Conservation (phyloP, 371 early-diverging fungal genomes). For the Caulochytrium protostelioides region DNA sequence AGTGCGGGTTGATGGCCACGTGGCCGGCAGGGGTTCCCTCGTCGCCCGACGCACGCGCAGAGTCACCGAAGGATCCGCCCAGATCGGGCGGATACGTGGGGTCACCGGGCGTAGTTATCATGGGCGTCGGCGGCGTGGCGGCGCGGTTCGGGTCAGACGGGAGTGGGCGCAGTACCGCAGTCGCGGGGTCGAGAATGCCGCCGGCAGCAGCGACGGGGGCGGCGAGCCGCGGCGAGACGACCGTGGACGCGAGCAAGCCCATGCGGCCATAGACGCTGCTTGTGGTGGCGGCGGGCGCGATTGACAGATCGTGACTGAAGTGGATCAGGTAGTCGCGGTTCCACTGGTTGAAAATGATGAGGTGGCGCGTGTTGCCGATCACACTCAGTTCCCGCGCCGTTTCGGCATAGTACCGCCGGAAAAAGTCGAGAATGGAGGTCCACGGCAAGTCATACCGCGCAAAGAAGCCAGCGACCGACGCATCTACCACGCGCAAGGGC, state of each 20-base stretch:
- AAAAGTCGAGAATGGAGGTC: slow-evolving; percentile 7
- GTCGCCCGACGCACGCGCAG: too few relatives aligned
- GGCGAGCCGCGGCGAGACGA: not conserved
- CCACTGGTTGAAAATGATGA: slow-evolving; percentile 15
- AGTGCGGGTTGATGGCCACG: too few relatives aligned
- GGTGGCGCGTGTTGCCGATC: slow-evolving; percentile 4
- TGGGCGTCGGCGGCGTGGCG: too few relatives aligned
- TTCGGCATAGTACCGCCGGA: slow-evolving; percentile 1
- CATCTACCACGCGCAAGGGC: slow-evolving; percentile 9
- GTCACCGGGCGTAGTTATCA: too few relatives aligned
- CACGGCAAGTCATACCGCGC: slow-evolving; percentile 9
- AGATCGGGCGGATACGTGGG: too few relatives aligned
- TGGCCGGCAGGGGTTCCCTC: too few relatives aligned
- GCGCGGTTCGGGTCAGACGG: too few relatives aligned
- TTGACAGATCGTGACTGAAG: slow-evolving; percentile 5
- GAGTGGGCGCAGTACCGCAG: too few relatives aligned
- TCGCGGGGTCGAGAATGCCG: slow-evolving; percentile 1
- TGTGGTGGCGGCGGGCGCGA: not conserved
- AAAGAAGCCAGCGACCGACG: slow-evolving; percentile 7
- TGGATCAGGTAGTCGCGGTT: slow-evolving; percentile 22
- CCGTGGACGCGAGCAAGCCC: not conserved
- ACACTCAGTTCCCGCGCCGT: slow-evolving; percentile 7
- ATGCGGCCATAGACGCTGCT: not conserved
- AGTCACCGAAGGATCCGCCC: too few relatives aligned
- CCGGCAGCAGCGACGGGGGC: not conserved